Evolutionary conservation across 1,284 basidiomycete species (phyloP).

Genomic region (Laetiporus sulphureus): DNA sequence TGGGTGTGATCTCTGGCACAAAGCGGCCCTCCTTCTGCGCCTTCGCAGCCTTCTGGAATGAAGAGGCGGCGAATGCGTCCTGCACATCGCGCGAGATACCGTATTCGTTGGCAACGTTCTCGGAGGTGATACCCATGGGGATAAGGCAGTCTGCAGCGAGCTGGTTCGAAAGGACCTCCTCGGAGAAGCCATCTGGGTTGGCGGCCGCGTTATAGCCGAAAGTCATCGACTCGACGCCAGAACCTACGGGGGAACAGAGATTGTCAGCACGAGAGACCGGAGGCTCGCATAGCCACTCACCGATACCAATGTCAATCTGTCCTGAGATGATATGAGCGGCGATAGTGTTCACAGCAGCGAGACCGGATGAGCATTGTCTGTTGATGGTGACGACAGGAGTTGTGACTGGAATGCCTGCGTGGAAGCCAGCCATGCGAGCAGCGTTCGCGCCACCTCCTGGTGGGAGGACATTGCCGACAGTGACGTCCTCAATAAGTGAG

Average conservation of each 20-base stretch:
- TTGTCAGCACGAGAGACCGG: neutral
- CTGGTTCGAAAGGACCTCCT: constrained; percentile 70
- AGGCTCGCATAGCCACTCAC: constrained; percentile 33
- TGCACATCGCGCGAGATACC: constrained; percentile 69
- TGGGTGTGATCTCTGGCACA: constrained; percentile 86
- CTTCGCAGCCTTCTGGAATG: constrained; percentile 81
- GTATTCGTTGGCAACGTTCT: constrained; percentile 87
- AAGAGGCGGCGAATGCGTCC: constrained; percentile 83
- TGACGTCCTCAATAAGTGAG: constrained; percentile 80
- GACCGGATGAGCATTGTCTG: constrained; percentile 91
- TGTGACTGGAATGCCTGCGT: constrained; percentile 87
- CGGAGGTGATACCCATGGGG: constrained; percentile 96
- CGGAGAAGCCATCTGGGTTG: constrained; percentile 72
- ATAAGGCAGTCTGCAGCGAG: constrained; percentile 90
- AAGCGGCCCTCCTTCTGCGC: constrained; percentile 92
- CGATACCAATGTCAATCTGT: constrained; percentile 91
- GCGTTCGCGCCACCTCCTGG: constrained; percentile 85
- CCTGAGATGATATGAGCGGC: constrained; percentile 83
- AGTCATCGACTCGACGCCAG: constrained; percentile 96
- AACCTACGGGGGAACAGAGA: constrained; percentile 45
- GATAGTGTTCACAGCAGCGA: constrained; percentile 86
- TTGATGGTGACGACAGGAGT: constrained; percentile 86
- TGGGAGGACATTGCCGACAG: constrained; percentile 92
- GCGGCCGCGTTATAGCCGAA: constrained; percentile 73
- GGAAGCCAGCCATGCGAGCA: constrained; percentile 92